Evolutionary conservation across 2,329 filamentous ascomycete genomes (phyloP), one percentile per base, ranked within the genome.

Genomic region (Hypoxylon sp.): DNA sequence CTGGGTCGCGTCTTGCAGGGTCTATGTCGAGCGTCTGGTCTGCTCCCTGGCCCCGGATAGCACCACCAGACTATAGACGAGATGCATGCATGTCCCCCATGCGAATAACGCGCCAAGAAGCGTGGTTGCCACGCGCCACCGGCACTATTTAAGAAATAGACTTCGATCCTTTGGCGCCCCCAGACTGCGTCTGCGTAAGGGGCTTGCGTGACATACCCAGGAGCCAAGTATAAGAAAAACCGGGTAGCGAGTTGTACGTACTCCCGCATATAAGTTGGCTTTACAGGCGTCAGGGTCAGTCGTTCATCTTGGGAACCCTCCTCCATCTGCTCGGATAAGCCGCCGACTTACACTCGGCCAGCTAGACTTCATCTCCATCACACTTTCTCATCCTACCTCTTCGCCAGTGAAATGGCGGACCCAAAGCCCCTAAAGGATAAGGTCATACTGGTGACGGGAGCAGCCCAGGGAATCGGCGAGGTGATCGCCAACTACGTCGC

Each of bases 381-480:
- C n/a, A 44, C 24, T n/a, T n/a, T n/a, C n/a, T n/a, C n/a, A n/a
- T n/a, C n/a, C n/a, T n/a, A n/a, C 4, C 22, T 49, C n/a, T 20
- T 18, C 11, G 20, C 6, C 4, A 6, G 38, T 3, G 11, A 40
- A 33, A 71, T 71, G 71, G 71, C 71, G 8, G 56, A 64, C 45
- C 55, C 61, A 8, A 62, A 68, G 22, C 70, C 71, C 46, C 59
- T 70, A 14, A 66, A 67, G 26, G 49, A 66, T 38, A 73, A 69
- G 48, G 59, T 71, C 48, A 66, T 73, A 45, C 59, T 68, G 11
- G 55, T 72, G 22, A 71, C 71, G 16, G 69, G 69, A 42, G 69
- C 64, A 4, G 67, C 64, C 12, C 59, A 66, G 24, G 69, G 69
- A 0, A 33, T 71, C 45, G 70, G 70, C 42, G 62, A 63, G 22